Base-by-base conservation (phyloP, 306 rosid species). In the Pyrus bretschneideri region DNA sequence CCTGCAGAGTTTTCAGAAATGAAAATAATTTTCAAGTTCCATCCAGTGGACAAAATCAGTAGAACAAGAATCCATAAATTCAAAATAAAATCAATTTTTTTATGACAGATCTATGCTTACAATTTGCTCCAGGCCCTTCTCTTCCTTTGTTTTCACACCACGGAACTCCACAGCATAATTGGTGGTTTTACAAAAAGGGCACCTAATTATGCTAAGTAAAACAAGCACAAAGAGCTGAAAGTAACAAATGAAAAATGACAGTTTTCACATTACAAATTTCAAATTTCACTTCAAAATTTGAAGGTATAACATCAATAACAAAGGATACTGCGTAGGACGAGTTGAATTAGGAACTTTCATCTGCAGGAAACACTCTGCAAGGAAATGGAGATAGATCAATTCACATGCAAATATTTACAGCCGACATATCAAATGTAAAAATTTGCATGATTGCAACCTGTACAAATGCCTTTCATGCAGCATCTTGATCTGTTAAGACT, bases 271-370 rank as follows among this genome's bases (percentile, higher is more conserved):
- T 29, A 10, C 23, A 22, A 15, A 15, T 59, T 18, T 55, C 35
- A 0, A 17, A 15, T 27, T 38, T 22, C 30, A 42, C 25, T 59
- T 61, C 21, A 52, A 54, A 72, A 73, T 63, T 71, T 61, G 58
- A 71, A 80, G 67, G 11, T 57, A 77, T 72, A 70, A 58, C 49
- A 68, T 55, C 35, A 66, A 74, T 52, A 45, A 67, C 61, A 61
- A 74, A 88, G 97, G 99, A 96, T 96, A 96, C 99, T 92, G 99
- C 25, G 98, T 92, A 31, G 99, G 99, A 61, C 97, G 98, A 66
- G 97, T 86, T 74, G 99, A 92, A 85, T 96, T 96, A 62, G 99
- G 99, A 80, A 96, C 99, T 89, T 91, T 96, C 99, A 96, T 96
- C 93, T 96, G 98, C 86, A 96, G 83, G 87, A 96, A 96, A 78